Conservation (phyloP, 495 filamentous ascomycete species). For the Penicillium subrubescens region DNA sequence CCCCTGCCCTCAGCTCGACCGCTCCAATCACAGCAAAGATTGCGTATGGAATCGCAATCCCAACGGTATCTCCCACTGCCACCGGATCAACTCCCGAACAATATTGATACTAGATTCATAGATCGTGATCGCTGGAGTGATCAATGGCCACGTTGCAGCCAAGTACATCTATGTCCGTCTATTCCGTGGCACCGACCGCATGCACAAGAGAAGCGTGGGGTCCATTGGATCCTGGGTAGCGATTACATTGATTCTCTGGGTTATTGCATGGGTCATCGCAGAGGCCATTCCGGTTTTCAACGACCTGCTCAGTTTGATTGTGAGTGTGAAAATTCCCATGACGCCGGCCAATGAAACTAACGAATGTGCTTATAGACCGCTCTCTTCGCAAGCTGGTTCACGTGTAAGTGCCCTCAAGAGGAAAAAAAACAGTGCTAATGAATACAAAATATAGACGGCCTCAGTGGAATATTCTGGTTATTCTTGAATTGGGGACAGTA, state of each 20-base stretch:
- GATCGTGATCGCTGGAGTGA: conserved; percentile 10
- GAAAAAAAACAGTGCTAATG: background rate
- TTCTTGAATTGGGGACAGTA: conserved; percentile 39
- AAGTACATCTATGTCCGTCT: conserved; percentile 8
- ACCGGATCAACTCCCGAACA: too few species aligned
- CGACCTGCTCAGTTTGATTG: conserved; percentile 11
- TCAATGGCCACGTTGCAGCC: conserved; percentile 8
- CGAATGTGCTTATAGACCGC: conserved; percentile 39
- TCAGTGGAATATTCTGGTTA: conserved; percentile 43
- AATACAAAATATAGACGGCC: conserved; percentile 21
- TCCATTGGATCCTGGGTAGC: conserved; percentile 11
- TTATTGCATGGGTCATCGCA: conserved; percentile 13
- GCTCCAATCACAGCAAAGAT: conserved; percentile 56
- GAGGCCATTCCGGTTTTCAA: conserved; percentile 12
- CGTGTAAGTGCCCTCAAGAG: conserved; percentile 23
- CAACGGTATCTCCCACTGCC: conserved; percentile 42
- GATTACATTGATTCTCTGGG: conserved; percentile 3
- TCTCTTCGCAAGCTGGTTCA: conserved; percentile 46
- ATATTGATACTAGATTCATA: background rate
- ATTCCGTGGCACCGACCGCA: conserved; percentile 6
- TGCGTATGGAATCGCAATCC: conserved; percentile 69
- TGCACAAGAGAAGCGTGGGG: background rate
- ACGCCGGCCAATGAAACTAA: background rate
- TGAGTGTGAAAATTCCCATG: background rate
- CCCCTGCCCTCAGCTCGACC: conserved; percentile 66